phyloP scores from a whole-genome alignment of 2,329 filamentous ascomycete genomes.

The Byssochlamys sp. region DNA sequence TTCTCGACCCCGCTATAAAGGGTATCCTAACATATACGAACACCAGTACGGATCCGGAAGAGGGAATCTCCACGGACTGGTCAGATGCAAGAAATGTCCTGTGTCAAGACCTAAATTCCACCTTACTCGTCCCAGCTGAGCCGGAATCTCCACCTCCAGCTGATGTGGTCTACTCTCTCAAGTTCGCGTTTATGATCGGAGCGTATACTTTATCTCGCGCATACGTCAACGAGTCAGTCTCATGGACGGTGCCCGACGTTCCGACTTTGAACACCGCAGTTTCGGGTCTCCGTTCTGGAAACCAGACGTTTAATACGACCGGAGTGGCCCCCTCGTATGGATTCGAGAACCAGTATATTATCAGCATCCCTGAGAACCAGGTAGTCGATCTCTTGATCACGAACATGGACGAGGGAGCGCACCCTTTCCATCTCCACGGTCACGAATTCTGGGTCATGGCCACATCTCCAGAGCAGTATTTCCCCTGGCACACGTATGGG shows the following conservation, averaged over 20 bases:
- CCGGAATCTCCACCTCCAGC: slow-evolving; percentile 2
- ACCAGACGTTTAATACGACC: slow-evolving; percentile 4
- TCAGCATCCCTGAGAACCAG: slow-evolving; percentile 1
- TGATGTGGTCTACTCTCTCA: slow-evolving; percentile 2
- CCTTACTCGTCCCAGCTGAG: slow-evolving; percentile 1
- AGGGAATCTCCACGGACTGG: slow-evolving; percentile 1
- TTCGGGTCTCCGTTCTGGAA: slow-evolving; percentile 2
- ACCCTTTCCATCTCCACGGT: slow-evolving; percentile 39
- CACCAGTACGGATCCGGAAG: not conserved
- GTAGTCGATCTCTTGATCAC: slow-evolving; percentile 10
- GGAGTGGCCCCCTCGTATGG: slow-evolving; percentile 5
- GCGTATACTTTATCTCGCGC: slow-evolving; percentile 4
- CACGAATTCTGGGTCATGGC: slow-evolving; percentile 38
- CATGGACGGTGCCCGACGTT: not conserved
- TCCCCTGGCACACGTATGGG: slow-evolving; percentile 2
- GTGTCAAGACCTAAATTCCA: slow-evolving; percentile 4
- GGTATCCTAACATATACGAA: slow-evolving; percentile 5
- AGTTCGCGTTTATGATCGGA: slow-evolving; percentile 3
- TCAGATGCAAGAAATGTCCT: slow-evolving; percentile 1
- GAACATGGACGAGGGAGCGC: slow-evolving; percentile 14
- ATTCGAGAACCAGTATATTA: slow-evolving; percentile 4
- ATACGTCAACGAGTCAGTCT: slow-evolving; percentile 3
- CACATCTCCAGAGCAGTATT: slow-evolving; percentile 2
- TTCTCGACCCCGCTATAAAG: slow-evolving; percentile 4
- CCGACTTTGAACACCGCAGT: slow-evolving; percentile 4